Evolutionary conservation across 306 rosid genomes (phyloP).

Genomic region (Vigna nakashimae): DNA sequence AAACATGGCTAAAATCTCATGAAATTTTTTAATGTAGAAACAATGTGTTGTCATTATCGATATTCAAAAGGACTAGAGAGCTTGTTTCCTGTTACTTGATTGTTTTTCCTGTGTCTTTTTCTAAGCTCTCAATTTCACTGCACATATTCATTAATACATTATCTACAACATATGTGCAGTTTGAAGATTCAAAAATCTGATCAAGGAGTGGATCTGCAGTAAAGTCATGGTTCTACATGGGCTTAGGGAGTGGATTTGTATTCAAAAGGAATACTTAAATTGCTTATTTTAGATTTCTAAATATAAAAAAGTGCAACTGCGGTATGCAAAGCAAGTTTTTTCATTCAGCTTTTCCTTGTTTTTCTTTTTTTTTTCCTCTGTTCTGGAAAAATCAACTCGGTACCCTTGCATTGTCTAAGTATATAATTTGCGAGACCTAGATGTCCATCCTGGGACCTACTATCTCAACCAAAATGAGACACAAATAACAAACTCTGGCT

Average conservation of each 20-base stretch:
- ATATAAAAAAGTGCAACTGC: not conserved
- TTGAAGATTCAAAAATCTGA: too few relatives aligned
- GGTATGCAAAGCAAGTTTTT: not conserved
- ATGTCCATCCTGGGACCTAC: not conserved
- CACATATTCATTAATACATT: too few relatives aligned
- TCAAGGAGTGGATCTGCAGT: not conserved
- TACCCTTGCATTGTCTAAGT: not conserved
- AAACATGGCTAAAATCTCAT: too few relatives aligned
- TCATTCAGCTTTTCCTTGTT: not conserved
- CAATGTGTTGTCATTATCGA: too few relatives aligned
- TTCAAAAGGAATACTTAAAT: too few relatives aligned
- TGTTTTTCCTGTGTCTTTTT: too few relatives aligned
- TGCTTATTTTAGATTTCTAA: constrained; percentile 2
- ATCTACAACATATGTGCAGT: too few relatives aligned
- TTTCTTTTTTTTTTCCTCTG: not conserved
- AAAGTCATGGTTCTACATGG: not conserved
- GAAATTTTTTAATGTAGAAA: too few relatives aligned
- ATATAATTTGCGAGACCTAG: not conserved
- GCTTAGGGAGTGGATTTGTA: not conserved
- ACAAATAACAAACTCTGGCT: too few relatives aligned
- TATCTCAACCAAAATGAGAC: not conserved
- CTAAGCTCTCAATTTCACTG: too few relatives aligned
- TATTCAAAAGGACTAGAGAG: too few relatives aligned
- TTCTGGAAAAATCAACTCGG: not conserved
- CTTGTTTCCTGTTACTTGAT: too few relatives aligned